Evolutionary conservation across 2,329 filamentous ascomycete genomes (phyloP).

Genomic region (Parastagonospora nodorum): DNA sequence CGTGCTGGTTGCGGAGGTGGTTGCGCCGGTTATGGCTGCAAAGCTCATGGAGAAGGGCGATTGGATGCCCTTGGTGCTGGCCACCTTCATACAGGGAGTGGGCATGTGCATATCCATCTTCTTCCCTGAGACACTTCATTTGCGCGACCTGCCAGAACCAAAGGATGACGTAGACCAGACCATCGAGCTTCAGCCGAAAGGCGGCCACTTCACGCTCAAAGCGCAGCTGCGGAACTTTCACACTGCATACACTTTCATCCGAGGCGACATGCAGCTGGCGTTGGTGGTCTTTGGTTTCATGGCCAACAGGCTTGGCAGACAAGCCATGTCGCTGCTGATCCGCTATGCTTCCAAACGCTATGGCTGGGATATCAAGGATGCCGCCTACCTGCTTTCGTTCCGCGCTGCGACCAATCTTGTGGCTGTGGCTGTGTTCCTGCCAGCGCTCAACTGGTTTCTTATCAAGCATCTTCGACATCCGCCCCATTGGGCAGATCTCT

Average conservation of each 20-base stretch:
- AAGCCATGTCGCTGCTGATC: slow-evolving; percentile 54
- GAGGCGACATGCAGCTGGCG: slow-evolving; percentile 49
- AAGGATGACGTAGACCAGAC: slow-evolving; percentile 15
- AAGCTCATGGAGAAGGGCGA: slow-evolving; percentile 40
- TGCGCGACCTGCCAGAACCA: slow-evolving; percentile 39
- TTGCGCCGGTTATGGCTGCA: slow-evolving; percentile 41
- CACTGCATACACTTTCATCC: slow-evolving; percentile 47
- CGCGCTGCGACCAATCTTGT: slow-evolving; percentile 55
- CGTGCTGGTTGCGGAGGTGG: slow-evolving; percentile 40
- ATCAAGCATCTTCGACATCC: slow-evolving; percentile 43
- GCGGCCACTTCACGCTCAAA: slow-evolving; percentile 26
- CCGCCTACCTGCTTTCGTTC: slow-evolving; percentile 50
- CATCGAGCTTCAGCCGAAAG: slow-evolving; percentile 22
- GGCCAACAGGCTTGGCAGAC: slow-evolving; percentile 55
- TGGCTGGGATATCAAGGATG: slow-evolving; percentile 52
- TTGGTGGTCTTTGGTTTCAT: slow-evolving; percentile 52
- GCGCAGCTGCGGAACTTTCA: slow-evolving; percentile 43
- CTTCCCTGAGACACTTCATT: slow-evolving; percentile 42
- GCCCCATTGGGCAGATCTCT: slow-evolving; percentile 52
- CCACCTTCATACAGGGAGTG: slow-evolving; percentile 24
- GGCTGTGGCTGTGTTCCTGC: slow-evolving; percentile 54
- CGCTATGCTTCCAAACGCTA: slow-evolving; percentile 60
- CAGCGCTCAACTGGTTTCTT: slow-evolving; percentile 48
- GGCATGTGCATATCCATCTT: slow-evolving; percentile 33
- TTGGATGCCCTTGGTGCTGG: slow-evolving; percentile 40